phyloP scores from a whole-genome alignment of 2,329 filamentous ascomycete genomes.

The Cercospora zeae-maydis region DNA sequence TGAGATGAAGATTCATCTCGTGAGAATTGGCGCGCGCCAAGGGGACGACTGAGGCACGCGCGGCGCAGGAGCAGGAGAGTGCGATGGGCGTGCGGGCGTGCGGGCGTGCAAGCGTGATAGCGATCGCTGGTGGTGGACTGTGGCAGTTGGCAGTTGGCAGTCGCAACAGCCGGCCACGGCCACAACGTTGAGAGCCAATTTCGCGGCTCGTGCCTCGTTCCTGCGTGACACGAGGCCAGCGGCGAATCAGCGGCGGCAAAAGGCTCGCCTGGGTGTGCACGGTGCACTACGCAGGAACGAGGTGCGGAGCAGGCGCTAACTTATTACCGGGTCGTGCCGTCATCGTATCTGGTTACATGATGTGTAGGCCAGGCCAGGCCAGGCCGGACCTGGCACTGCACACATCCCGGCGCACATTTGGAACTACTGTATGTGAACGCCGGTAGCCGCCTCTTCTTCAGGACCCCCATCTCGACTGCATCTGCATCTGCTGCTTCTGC shows the following conservation, averaged over 20 bases:
- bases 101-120: too few species aligned
- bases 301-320: neutral
- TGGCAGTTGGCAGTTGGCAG: too few species aligned
- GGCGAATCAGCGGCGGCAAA: neutral
- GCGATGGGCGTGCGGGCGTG: neutral
- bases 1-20: too few species aligned
- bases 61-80: neutral
- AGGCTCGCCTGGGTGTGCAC: neutral
- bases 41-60: neutral
- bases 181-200: constrained; percentile 2
- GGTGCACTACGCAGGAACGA: neutral
- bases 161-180: too few species aligned
- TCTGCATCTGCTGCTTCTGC: neutral
- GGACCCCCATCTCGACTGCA: neutral
- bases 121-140: neutral
- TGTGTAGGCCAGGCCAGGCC: too few species aligned
- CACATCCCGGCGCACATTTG: neutral
- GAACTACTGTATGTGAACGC: neutral
- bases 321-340: constrained; percentile 5
- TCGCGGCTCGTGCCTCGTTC: neutral
- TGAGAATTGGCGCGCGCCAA: constrained; percentile 1
- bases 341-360: neutral
- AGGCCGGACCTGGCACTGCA: too few species aligned
- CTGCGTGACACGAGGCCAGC: neutral
- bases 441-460: neutral